These are phyloP conservation scores for Kondoa subrosea DNA, from an alignment of 768 basidiomycete genomes.

Conservation along the genomic window DNA sequence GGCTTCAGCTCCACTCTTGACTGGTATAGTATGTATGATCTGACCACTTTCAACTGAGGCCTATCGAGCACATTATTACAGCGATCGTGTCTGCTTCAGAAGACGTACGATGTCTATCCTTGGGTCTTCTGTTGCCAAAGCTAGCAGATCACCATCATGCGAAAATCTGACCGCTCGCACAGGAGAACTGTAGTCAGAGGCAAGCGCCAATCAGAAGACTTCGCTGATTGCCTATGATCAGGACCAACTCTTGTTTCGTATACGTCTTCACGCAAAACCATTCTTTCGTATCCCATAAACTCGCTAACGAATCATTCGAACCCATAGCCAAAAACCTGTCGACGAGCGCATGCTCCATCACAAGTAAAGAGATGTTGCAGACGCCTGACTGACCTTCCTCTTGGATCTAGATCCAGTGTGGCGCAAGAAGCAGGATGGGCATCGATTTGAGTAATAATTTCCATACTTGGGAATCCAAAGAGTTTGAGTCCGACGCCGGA, in stretches of 20 bases:
- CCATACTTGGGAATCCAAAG: background rate
- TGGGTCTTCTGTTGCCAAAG: slow-evolving; percentile 3
- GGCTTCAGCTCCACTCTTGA: background rate
- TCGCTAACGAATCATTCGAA: slow-evolving; percentile 6
- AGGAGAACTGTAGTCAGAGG: background rate
- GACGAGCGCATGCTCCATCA: slow-evolving; percentile 84
- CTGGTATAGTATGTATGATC: background rate
- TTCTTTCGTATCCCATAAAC: slow-evolving; percentile 5
- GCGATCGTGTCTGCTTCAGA: background rate
- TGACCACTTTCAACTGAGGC: slow-evolving; percentile 4
- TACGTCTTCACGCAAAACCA: background rate
- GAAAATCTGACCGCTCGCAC: slow-evolving; percentile 3
- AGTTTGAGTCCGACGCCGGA: slow-evolving; percentile 6
- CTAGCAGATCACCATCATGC: slow-evolving; percentile 2
- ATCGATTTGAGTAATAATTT: background rate
- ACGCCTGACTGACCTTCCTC: slow-evolving; percentile 38
- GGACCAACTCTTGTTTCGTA: slow-evolving; percentile 3
- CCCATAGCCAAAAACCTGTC: slow-evolving; percentile 41
- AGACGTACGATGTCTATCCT: slow-evolving; percentile 9
- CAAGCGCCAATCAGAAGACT: background rate
- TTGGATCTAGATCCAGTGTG: slow-evolving; percentile 2
- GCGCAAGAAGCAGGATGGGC: slow-evolving; percentile 8
- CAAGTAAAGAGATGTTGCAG: slow-evolving; percentile 86
- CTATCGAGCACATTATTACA: background rate
- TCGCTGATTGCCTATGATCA: background rate